Evolutionary conservation across 768 basidiomycete genomes (phyloP).

Genomic region (Coprinellus micaceus): DNA sequence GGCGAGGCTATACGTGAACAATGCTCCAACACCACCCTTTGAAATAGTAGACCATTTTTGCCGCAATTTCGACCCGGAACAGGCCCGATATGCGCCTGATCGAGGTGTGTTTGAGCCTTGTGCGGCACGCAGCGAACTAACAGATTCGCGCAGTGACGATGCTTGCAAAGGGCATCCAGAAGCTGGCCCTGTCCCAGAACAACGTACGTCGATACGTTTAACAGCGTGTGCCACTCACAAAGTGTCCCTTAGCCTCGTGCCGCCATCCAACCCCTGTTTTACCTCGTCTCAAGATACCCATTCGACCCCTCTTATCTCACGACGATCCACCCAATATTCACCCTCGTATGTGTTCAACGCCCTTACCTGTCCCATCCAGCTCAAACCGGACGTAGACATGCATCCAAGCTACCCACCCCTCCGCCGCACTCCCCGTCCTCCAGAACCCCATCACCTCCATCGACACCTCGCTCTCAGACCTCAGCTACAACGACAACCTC

Average conservation of each 20-base stretch:
- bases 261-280: constrained; percentile 56
- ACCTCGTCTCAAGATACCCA: constrained; percentile 62
- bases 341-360: constrained; percentile 44
- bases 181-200: constrained; percentile 43
- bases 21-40: constrained; percentile 39
- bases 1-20: constrained; percentile 47
- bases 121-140: not conserved
- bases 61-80: constrained; percentile 53
- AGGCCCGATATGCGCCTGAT: constrained; percentile 66
- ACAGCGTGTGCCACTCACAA: not conserved
- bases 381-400: constrained; percentile 2
- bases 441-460: constrained; percentile 61
- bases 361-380: no score
- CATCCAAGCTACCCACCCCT: constrained; percentile 51
- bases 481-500: constrained; percentile 76
- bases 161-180: constrained; percentile 61
- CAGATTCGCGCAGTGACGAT: constrained; percentile 45
- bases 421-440: constrained; percentile 59
- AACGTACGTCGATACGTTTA: constrained; percentile 39
- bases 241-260: constrained; percentile 24
- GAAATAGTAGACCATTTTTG: constrained; percentile 56
- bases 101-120: constrained; percentile 39
- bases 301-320: constrained; percentile 58
- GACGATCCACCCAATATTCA: constrained; percentile 63
- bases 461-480: constrained; percentile 55